Evolutionary conservation across 73 alveolate species (phyloP), one percentile per base, ranked within the genome.

Genomic region (Diophrys appendiculata): DNA sequence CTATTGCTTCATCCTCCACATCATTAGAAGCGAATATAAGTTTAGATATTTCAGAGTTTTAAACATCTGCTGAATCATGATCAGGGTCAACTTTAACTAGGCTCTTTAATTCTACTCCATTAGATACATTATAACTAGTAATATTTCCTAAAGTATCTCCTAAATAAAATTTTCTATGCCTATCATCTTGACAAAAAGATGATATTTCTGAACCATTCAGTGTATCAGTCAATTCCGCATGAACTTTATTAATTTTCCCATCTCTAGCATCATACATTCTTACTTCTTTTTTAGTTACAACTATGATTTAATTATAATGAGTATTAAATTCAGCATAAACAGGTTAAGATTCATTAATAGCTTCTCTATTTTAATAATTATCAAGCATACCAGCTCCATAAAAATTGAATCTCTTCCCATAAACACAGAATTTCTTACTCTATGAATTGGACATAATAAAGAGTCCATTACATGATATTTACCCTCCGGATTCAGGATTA

Each of bases 251-350:
- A 32, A 93, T 81, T 71, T 69, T 80, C 23, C 98, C 98, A 81
- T 92, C 86, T 29, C 82, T 33, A 8, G 89, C 85, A 73, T 91
- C 93, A 88, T 84, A 93, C 29, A 90, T 73, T 81, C 94, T 88
- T 11, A 93, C 82, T 72, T 93, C 98, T 65, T 70, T 83, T 68
- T 80, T 80, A 30, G 97, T 93, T 0, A 87, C 86, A 0, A 93
- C 92, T 69, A 82, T 87, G 78, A 93, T 82, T 43, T 90, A 84
- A 23, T 78, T 78, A 52, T 91, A 87, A 79, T 93, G 91, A 53
- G 80, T 82, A 76, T 93, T 93, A 76, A 91, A 93, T 52, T 88
- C 78, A 22, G 89, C 86, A n/a, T n/a, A n/a, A n/a, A n/a, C n/a
- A n/a, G n/a, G n/a, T n/a, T n/a, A n/a, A n/a, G n/a, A n/a, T n/a